These are phyloP conservation scores for Talinum fruticosum DNA, from an alignment of 148 eudicot genomes.

Conservation along the genomic window DNA sequence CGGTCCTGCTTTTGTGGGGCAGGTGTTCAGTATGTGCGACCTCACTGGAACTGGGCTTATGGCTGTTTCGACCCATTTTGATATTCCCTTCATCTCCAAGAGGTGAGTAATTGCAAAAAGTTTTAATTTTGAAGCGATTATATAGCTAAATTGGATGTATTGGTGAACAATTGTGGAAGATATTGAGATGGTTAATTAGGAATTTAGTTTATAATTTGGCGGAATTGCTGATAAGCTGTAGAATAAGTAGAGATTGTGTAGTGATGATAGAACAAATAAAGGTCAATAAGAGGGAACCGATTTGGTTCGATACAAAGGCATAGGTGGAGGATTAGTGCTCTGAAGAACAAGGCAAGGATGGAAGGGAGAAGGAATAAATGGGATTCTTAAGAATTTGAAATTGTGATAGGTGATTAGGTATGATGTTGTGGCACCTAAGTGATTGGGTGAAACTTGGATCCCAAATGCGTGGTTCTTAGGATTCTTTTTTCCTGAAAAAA, in stretches of 20 bases:
- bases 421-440: no score
- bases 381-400: no score
- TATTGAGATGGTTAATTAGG: not conserved
- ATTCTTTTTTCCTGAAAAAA: no score
- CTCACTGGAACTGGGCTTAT: slow-evolving; percentile 86
- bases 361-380: not conserved
- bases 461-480: no score
- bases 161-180: not conserved
- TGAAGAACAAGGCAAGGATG: not conserved
- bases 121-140: not conserved
- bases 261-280: not conserved
- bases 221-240: not conserved
- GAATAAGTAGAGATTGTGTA: not conserved
- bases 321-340: not conserved
- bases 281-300: not conserved
- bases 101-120: slow-evolving; percentile 33
- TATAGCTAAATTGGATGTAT: not conserved
- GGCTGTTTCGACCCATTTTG: slow-evolving; percentile 82
- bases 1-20: slow-evolving; percentile 92
- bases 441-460: no score
- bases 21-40: slow-evolving; percentile 94
- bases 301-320: no score
- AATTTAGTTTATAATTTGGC: not conserved
- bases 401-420: no score
- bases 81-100: slow-evolving; percentile 72